Conservation (phyloP, 257 asterid genomes). For the Coffea canephora region DNA sequence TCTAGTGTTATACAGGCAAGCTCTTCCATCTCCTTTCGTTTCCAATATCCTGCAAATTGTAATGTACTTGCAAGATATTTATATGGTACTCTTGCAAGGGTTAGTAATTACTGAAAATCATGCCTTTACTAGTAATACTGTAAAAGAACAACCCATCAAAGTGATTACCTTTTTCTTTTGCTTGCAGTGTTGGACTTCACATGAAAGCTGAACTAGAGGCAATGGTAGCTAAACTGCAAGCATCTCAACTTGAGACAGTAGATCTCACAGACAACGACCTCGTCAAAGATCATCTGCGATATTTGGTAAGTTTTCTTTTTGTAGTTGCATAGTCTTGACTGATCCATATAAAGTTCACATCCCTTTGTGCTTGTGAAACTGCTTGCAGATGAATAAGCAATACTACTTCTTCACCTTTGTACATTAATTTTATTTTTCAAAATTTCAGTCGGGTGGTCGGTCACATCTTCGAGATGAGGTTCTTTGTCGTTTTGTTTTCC, state of each 20-base stretch:
- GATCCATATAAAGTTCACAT: background rate
- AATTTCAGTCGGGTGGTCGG: constrained; percentile 89
- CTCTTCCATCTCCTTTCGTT: constrained; percentile 16
- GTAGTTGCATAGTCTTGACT: background rate
- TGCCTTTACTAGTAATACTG: too few relatives aligned
- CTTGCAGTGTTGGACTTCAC: constrained; percentile 82
- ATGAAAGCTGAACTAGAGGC: constrained; percentile 65
- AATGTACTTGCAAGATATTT: background rate
- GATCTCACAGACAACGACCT: constrained; percentile 78
- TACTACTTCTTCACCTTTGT: background rate
- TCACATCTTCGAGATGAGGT: constrained; percentile 71
- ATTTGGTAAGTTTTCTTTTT: constrained; percentile 51
- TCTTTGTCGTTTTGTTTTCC: constrained; percentile 84
- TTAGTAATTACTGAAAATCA: background rate
- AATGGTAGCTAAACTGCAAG: constrained; percentile 57
- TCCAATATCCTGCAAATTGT: background rate
- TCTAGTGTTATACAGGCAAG: constrained; percentile 81
- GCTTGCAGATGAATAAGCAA: background rate
- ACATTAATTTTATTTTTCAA: constrained; percentile 6
- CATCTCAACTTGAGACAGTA: constrained; percentile 54
- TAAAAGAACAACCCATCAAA: background rate
- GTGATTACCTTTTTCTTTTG: constrained; percentile 10
- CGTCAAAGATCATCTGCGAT: constrained; percentile 92
- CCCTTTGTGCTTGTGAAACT: background rate
- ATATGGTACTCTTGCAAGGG: background rate